A percentile compares a stretch with the other conserved stretches of the same genome.
phyloP scores from a whole-genome alignment of 768 basidiomycete species.

The Clavulina sp. region DNA sequence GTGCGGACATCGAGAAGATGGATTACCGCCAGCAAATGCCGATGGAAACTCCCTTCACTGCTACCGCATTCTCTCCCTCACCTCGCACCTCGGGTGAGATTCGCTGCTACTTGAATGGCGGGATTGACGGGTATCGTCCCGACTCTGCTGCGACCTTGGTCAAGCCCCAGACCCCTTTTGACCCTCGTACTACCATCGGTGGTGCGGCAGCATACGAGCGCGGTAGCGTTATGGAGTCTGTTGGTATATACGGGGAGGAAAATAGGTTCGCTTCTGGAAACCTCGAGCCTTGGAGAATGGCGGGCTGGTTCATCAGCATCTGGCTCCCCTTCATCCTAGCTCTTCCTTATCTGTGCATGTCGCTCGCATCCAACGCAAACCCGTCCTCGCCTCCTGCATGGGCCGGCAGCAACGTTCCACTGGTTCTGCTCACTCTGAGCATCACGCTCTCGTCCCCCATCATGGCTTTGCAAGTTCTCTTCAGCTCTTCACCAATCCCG shows the following conservation, averaged over 20 bases:
- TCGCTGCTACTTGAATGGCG: too few relatives aligned
- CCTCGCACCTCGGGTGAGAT: conserved; percentile 24
- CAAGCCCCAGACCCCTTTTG: neutral
- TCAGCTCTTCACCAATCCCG: conserved; percentile 41
- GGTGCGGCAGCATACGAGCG: neutral
- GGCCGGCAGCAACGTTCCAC: conserved; percentile 23
- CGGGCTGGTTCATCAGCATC: conserved; percentile 49
- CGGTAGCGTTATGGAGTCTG: neutral
- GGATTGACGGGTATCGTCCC: neutral
- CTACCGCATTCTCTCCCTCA: conserved; percentile 26
- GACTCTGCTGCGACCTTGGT: neutral
- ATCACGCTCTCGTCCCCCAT: conserved; percentile 53
- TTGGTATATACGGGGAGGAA: too few relatives aligned
- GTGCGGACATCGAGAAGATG: too few relatives aligned
- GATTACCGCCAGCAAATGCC: conserved; percentile 27
- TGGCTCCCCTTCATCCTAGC: conserved; percentile 51
- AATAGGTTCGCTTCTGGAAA: neutral
- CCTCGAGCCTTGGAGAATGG: conserved; percentile 20
- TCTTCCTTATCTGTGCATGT: conserved; percentile 36
- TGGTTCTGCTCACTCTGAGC: conserved; percentile 41
- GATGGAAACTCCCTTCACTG: conserved; percentile 20
- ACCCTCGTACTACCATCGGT: neutral
- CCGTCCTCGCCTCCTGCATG: too few relatives aligned
- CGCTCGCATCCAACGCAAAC: conserved; percentile 19
- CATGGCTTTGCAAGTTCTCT: conserved; percentile 40